Percentiles rank a stretch among this genome's conserved stretches.
These are phyloP conservation scores for Naganishia vishniacii DNA, from an alignment of 768 basidiomycete species.

Conservation along the genomic window DNA sequence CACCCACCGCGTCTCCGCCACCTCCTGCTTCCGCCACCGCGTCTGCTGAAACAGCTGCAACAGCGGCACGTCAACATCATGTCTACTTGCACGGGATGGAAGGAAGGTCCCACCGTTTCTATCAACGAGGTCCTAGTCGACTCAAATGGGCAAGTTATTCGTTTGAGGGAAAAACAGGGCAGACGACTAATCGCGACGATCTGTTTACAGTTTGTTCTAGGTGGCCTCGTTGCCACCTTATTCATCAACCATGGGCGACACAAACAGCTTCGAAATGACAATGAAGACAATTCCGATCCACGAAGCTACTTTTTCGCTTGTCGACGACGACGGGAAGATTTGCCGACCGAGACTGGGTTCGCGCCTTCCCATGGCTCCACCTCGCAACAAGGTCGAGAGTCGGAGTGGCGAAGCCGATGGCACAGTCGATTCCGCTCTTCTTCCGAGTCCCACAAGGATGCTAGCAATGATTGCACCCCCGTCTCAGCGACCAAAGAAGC, in stretches of 20 bases:
- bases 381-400: neutral
- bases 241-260: neutral
- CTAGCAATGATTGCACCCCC: neutral
- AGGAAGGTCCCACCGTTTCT: neutral
- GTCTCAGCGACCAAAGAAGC: neutral
- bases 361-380: too few relatives aligned
- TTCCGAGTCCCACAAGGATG: neutral
- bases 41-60: conserved; percentile 4
- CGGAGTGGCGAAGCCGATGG: conserved; percentile 7
- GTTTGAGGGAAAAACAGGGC: too few relatives aligned
- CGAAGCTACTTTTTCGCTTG: neutral
- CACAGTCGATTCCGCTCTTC: neutral
- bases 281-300: neutral
- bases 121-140: conserved; percentile 5
- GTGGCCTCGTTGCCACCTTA: neutral
- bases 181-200: neutral
- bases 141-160: conserved; percentile 14
- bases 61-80: conserved; percentile 5
- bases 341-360: too few relatives aligned
- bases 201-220: neutral
- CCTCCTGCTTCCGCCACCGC: neutral
- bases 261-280: conserved; percentile 1
- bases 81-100: conserved; percentile 9
- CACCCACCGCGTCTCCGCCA: neutral
- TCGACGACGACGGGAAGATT: conserved; percentile 2